Base-by-base conservation (phyloP, 2,329 filamentous ascomycete genomes). In the Cryphonectria carpinicola region DNA sequence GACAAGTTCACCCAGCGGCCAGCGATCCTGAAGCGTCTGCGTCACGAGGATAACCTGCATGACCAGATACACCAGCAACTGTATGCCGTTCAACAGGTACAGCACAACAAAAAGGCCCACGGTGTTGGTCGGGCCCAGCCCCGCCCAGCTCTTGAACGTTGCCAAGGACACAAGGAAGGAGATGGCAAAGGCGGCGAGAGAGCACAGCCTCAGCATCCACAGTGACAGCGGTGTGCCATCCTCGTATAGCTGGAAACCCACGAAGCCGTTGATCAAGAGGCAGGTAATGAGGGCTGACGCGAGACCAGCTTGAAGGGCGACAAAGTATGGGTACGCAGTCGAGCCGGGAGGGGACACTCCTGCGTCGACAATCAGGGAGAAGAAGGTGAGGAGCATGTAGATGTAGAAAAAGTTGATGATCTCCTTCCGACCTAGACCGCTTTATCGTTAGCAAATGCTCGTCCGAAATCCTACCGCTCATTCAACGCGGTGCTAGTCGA, bases 211-310 rank as follows among this genome's bases (percentile, higher is more conserved):
- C 73, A 99, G 84, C 76, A 98, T 89, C 96, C 96, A 99, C 60
- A 99, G 91, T 0, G 95, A 98, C 56, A 98, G 84, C 1, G 92
- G 91, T 1, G 96, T 99, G 66, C 96, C 96, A 77, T 99, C 96
- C 82, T 99, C 96, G 81, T 99, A 99, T 17, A 99, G 86, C 82
- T 98, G 96, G 82, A 99, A 99, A 46, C 96, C 96, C 68, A 99
- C 95, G 78, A 99, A 99, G 60, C 96, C 96, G 81, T 98, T 98
- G 85, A 99, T 95, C 76, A 98, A 84, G 69, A 99, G 85, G 80
- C 92, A 97, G 37, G 94, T 95, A 79, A 96, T 92, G 39, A 97
- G 87, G 0, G 96, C 93, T 49, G 94, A 97, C 32, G 90, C 85
- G 67, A 99, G 85, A 19, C 95, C 96, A 73, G 91, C 92, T 78